Evolutionary conservation across 2,329 filamentous ascomycete species (phyloP).

Genomic region (Cladosporium sp.): DNA sequence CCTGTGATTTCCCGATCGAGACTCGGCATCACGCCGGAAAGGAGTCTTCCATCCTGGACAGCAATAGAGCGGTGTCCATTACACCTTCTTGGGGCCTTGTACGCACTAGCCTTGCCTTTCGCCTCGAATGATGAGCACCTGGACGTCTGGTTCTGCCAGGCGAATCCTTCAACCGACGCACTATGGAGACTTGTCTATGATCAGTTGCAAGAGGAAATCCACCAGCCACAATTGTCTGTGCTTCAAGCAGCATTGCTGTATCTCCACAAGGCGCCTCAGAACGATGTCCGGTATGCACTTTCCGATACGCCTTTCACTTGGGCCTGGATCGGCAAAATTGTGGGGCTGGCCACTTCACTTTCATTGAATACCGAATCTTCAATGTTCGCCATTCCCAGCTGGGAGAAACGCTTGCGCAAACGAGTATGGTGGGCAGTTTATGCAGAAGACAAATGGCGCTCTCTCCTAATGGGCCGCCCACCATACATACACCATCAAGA

Average conservation of each 20-base stretch:
- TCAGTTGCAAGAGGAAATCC: slow-evolving; percentile 5
- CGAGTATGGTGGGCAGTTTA: slow-evolving; percentile 10
- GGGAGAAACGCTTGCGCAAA: slow-evolving; percentile 9
- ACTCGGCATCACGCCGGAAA: neutral
- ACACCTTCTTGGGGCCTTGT: slow-evolving; percentile 4
- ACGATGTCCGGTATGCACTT: neutral
- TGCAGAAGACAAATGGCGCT: slow-evolving; percentile 10
- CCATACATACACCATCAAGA: slow-evolving; percentile 8
- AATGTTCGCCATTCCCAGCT: slow-evolving; percentile 6
- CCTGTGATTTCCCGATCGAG: slow-evolving; percentile 4
- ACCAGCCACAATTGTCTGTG: slow-evolving; percentile 2
- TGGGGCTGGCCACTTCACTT: slow-evolving; percentile 7
- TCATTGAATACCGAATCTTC: slow-evolving; percentile 3
- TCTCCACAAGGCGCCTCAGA: slow-evolving; percentile 1
- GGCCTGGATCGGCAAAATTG: slow-evolving; percentile 4
- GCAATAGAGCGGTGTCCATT: slow-evolving; percentile 2
- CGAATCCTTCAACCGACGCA: neutral
- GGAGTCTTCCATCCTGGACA: neutral
- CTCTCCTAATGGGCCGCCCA: slow-evolving; percentile 8
- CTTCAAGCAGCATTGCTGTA: slow-evolving; percentile 6
- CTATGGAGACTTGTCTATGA: slow-evolving; percentile 9
- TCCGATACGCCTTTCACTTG: slow-evolving; percentile 6
- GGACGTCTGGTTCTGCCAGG: neutral
- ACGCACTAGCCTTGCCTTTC: neutral
- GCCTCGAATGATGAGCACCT: slow-evolving; percentile 4